Evolutionary conservation across 2,329 filamentous ascomycete species (phyloP).

Genomic region (Colletotrichum abscissum): DNA sequence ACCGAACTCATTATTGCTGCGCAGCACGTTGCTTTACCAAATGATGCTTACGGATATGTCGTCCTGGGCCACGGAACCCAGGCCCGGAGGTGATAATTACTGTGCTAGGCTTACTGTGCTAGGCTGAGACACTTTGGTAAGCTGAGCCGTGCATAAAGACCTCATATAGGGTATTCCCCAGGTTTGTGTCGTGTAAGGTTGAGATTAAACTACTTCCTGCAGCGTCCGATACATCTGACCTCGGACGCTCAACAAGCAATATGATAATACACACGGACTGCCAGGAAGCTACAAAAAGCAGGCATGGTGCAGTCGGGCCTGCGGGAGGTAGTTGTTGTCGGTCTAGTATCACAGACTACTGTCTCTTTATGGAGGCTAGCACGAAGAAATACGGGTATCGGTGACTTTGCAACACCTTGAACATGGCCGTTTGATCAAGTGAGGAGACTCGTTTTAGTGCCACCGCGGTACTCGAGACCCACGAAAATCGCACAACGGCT

Average conservation of each 20-base stretch:
- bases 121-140: too few relatives aligned
- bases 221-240: conserved; percentile 8
- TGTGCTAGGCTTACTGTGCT: neutral
- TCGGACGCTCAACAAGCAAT: neutral
- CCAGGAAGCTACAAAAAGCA: neutral
- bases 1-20: neutral
- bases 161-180: neutral
- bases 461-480: conserved; percentile 28
- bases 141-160: neutral
- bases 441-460: neutral
- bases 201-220: conserved; percentile 7
- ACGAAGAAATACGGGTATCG: neutral
- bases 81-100: neutral
- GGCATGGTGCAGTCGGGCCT: neutral
- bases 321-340: neutral
- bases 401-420: neutral
- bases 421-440: neutral
- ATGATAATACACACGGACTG: neutral
- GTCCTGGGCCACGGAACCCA: neutral
- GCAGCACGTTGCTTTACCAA: neutral
- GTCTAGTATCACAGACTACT: neutral
- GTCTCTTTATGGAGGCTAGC: neutral
- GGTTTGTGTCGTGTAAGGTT: neutral
- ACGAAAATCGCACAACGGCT: neutral
- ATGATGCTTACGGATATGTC: neutral